These are phyloP conservation scores for Penicillium odoratum DNA, from an alignment of 495 filamentous ascomycete genomes.

Conservation along the genomic window DNA sequence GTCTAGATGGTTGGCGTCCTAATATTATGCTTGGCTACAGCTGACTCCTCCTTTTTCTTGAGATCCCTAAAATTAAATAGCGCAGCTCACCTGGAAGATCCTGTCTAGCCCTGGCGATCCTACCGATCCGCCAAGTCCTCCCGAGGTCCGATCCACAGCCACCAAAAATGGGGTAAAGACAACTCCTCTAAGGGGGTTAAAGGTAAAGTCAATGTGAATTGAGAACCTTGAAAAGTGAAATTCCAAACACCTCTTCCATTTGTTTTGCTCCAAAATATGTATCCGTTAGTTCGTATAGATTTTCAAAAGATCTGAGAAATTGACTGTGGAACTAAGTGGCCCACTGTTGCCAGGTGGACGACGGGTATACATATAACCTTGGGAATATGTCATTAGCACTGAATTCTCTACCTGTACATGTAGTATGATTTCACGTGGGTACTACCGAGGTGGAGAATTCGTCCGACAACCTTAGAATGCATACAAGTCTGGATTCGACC, in stretches of 20 bases:
- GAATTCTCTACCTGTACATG: too few species aligned
- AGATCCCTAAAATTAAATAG: background rate
- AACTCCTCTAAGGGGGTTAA: background rate
- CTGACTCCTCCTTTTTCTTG: background rate
- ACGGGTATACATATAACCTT: too few species aligned
- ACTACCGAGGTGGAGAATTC: too few species aligned
- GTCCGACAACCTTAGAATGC: too few species aligned
- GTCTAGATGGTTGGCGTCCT: background rate
- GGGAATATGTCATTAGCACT: background rate
- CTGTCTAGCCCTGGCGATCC: constrained; percentile 8
- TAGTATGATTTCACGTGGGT: too few species aligned
- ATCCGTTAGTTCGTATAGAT: too few species aligned
- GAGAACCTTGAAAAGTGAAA: background rate
- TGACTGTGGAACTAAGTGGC: background rate
- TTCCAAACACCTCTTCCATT: too few species aligned
- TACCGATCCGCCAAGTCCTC: constrained; percentile 8
- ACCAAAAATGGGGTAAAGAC: constrained; percentile 1
- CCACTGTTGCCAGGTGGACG: background rate
- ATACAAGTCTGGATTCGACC: constrained; percentile 42
- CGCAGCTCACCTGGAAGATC: constrained; percentile 1
- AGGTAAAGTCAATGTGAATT: background rate
- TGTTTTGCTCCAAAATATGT: too few species aligned
- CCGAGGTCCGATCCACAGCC: constrained; percentile 5
- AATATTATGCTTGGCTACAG: background rate
- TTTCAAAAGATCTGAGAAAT: background rate